Percentiles rank a stretch among this genome's conserved stretches.
These are phyloP conservation scores for Phytophthora litchii DNA, from an alignment of 352 stramenopile species.

Conservation along the genomic window DNA sequence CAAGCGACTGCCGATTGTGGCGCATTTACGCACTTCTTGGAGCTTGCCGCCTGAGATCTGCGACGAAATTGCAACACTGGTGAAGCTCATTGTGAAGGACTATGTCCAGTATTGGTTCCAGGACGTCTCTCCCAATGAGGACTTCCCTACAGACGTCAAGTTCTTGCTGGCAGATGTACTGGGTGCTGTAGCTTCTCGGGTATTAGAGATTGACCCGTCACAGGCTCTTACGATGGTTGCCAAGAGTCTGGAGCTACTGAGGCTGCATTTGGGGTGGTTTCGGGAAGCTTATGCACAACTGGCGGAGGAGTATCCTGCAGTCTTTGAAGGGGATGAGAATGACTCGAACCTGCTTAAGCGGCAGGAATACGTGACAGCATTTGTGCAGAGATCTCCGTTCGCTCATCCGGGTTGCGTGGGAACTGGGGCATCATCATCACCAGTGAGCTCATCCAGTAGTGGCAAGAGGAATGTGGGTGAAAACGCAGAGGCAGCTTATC, in stretches of 20 bases:
- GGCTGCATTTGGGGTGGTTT: conserved; percentile 82
- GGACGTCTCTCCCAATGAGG: conserved; percentile 64
- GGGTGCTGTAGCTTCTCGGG: conserved; percentile 54
- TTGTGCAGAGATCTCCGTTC: conserved; percentile 66
- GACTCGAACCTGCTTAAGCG: conserved; percentile 56
- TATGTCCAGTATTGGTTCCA: conserved; percentile 77
- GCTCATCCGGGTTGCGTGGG: conserved; percentile 69
- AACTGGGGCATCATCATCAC: conserved; percentile 8
- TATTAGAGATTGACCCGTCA: conserved; percentile 74
- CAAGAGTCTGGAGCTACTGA: conserved; percentile 68
- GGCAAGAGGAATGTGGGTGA: conserved; percentile 39
- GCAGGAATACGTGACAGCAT: conserved; percentile 60
- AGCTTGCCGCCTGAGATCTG: conserved; percentile 58
- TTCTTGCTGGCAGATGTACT: conserved; percentile 71
- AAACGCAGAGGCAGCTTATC: conserved; percentile 56
- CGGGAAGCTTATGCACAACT: conserved; percentile 74
- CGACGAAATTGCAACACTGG: conserved; percentile 64
- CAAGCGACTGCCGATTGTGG: conserved; percentile 66
- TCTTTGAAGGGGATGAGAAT: conserved; percentile 63
- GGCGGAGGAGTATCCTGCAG: conserved; percentile 56
- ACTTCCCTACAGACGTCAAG: conserved; percentile 70
- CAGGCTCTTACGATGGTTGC: conserved; percentile 67
- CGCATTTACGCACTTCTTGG: conserved; percentile 67
- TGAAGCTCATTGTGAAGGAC: conserved; percentile 55
- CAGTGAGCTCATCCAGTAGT: conserved; percentile 3